Conservation (phyloP, 2,329 filamentous ascomycete species). For the Sphaerostilbella broomeana region DNA sequence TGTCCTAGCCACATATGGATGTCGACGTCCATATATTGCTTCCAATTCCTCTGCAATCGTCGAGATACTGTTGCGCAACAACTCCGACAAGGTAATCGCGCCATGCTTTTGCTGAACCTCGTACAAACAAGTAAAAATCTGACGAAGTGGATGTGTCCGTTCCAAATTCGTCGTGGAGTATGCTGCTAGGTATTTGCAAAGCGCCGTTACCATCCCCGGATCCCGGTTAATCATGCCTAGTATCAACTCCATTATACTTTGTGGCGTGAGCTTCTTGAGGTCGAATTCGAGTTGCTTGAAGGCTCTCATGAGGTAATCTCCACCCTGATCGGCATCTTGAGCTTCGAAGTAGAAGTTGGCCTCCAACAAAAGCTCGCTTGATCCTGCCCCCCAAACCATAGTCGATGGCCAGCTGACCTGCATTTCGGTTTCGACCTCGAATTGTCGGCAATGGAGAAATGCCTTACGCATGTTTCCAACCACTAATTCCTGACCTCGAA, state of each 20-base stretch:
- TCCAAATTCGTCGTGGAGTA: slow-evolving; percentile 39
- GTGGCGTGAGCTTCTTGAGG: slow-evolving; percentile 36
- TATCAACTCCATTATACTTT: slow-evolving; percentile 37
- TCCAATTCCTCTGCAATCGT: slow-evolving; percentile 39
- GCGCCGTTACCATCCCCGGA: slow-evolving; percentile 38
- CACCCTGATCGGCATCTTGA: slow-evolving; percentile 34
- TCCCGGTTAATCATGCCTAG: slow-evolving; percentile 39
- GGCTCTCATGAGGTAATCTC: slow-evolving; percentile 34
- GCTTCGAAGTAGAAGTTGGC: slow-evolving; percentile 38
- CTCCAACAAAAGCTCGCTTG: slow-evolving; percentile 38
- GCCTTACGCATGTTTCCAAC: slow-evolving; percentile 39
- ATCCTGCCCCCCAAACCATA: slow-evolving; percentile 39
- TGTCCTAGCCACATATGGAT: slow-evolving; percentile 37
- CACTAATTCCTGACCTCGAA: slow-evolving; percentile 38
- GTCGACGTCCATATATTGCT: slow-evolving; percentile 36
- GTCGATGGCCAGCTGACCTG: slow-evolving; percentile 35
- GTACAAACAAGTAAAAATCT: slow-evolving; percentile 37
- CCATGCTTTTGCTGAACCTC: slow-evolving; percentile 41
- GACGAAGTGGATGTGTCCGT: slow-evolving; percentile 36
- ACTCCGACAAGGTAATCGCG: slow-evolving; percentile 34
- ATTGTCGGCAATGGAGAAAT: slow-evolving; percentile 38
- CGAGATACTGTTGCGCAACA: slow-evolving; percentile 36
- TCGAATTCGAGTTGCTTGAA: slow-evolving; percentile 39
- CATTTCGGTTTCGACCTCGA: slow-evolving; percentile 32
- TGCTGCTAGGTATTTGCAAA: slow-evolving; percentile 39